A percentile compares a stretch with the other conserved stretches of the same genome.
phyloP scores from a whole-genome alignment of 257 asterid species.

The Lantana camara region DNA sequence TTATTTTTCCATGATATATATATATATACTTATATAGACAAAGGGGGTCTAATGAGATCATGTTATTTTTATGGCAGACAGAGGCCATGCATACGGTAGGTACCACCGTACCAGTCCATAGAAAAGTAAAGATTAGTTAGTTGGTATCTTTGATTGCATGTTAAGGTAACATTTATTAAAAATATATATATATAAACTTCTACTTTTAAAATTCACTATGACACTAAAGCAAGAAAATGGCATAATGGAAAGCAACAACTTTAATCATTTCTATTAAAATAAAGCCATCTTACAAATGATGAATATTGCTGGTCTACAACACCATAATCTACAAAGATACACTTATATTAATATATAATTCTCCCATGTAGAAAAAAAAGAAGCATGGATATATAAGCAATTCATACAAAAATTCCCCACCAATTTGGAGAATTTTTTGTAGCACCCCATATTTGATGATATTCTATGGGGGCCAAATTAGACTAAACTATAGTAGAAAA shows the following conservation, averaged over 20 bases:
- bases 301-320: slow-evolving; percentile 54
- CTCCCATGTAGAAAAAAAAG: slow-evolving; percentile 32
- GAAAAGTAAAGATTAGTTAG: slow-evolving; percentile 52
- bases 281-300: slow-evolving; percentile 57
- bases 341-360: slow-evolving; percentile 27
- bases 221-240: slow-evolving; percentile 38
- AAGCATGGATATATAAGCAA: slow-evolving; percentile 30
- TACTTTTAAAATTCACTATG: slow-evolving; percentile 31
- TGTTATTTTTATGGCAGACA: slow-evolving; percentile 73
- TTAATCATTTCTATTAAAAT: slow-evolving; percentile 49
- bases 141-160: slow-evolving; percentile 61
- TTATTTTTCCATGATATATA: too few species aligned
- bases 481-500: slow-evolving; percentile 31
- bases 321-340: slow-evolving; percentile 62
- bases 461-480: slow-evolving; percentile 45
- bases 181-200: slow-evolving; percentile 12
- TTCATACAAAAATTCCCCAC: slow-evolving; percentile 55
- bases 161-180: slow-evolving; percentile 34
- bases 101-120: slow-evolving; percentile 57
- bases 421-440: slow-evolving; percentile 46
- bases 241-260: slow-evolving; percentile 43
- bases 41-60: slow-evolving; percentile 45
- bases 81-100: slow-evolving; percentile 66
- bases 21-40: too few species aligned
- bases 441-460: slow-evolving; percentile 46